Percentiles rank a stretch among this genome's conserved stretches.
Evolutionary conservation across 495 filamentous ascomycete genomes (phyloP).

Genomic region (Trypethelium eluteriae): DNA sequence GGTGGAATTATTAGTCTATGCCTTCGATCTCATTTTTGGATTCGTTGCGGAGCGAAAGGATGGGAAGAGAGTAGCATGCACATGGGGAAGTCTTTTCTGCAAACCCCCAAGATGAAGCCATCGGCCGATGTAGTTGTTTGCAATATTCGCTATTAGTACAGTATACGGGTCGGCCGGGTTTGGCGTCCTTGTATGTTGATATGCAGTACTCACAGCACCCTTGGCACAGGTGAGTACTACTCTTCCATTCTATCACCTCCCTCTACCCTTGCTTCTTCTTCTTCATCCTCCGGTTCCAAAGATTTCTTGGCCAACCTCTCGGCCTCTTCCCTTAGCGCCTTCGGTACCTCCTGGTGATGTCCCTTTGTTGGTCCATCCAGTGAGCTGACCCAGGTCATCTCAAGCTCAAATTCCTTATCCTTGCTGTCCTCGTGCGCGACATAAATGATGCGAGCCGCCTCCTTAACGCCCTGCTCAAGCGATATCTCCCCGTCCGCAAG

Average conservation of each 20-base stretch:
- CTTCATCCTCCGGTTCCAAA: conserved; percentile 38
- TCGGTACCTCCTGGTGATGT: conserved; percentile 83
- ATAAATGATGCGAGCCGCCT: conserved; percentile 93
- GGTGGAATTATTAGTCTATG: no score
- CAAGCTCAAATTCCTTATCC: conserved; percentile 97
- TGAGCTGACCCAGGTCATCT: conserved; percentile 95
- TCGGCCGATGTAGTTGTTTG: no score
- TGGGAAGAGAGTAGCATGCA: no score
- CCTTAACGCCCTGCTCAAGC: conserved; percentile 81
- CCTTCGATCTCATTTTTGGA: no score
- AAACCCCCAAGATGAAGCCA: no score
- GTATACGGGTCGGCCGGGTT: neutral
- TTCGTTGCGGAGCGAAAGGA: no score
- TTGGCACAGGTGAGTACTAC: conserved; percentile 16
- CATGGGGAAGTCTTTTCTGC: no score
- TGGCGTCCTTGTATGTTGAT: no score
- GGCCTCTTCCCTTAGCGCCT: conserved; percentile 79
- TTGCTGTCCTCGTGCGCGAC: conserved; percentile 94
- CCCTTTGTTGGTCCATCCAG: conserved; percentile 80
- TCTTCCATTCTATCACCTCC: conserved; percentile 34
- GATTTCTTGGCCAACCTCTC: conserved; percentile 51
- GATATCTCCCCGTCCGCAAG: conserved; percentile 60
- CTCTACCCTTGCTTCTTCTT: conserved; percentile 30
- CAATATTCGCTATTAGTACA: neutral
- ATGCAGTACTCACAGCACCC: no score